Base-by-base conservation (phyloP, 192 early-diverging fungal genomes). In the Backusella tuberculispora region DNA sequence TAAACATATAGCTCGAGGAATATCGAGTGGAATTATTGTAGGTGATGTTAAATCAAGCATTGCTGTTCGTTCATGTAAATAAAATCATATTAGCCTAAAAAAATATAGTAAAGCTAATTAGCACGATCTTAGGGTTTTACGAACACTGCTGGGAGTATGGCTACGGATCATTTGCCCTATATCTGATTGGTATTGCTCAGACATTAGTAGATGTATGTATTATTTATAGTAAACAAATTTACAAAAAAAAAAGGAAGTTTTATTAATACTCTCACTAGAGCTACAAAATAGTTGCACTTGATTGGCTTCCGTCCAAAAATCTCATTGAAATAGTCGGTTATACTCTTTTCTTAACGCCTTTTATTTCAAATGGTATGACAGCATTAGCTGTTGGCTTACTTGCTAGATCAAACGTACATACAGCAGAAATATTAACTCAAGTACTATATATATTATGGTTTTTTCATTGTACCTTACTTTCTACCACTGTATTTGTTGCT, bases 61-160 rank as follows among this genome's bases (percentile, higher is more conserved):
- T 9, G 77, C 60, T 14, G 53, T 63, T 29, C 71, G 77, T 3
- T 74, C 77, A 4, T 78, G 74, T 75, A 75, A 75, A 66, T 19
- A 43, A 24, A 17, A 4, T 13, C 21, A 44, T 34, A 38, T 17
- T 43, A 26, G 6, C 38, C 19, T 29, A 63, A 40, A 46, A 45
- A 63, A 14, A 34, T 26, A 60, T 60, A 60, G 6, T 34, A 40
- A 37, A 34, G 3, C 45, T 19, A 46, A 56, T 63, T 24, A 29
- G n/a, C 14, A 19, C 19, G 19, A 40, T 21, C 44, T 24, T 60
- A 75, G 74, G 73, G 41, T 56, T 78, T 43, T 78, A 74, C 17
- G 72, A 78, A 63, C 65, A 74, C n/a, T 66, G 72, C 60, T 78
- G 77, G 77, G 72, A 78, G 43, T 74, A 50, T 73, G 77, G 77